Evolutionary conservation across 2,329 filamentous ascomycete genomes (phyloP).

Genomic region (Bipolaris cookei): DNA sequence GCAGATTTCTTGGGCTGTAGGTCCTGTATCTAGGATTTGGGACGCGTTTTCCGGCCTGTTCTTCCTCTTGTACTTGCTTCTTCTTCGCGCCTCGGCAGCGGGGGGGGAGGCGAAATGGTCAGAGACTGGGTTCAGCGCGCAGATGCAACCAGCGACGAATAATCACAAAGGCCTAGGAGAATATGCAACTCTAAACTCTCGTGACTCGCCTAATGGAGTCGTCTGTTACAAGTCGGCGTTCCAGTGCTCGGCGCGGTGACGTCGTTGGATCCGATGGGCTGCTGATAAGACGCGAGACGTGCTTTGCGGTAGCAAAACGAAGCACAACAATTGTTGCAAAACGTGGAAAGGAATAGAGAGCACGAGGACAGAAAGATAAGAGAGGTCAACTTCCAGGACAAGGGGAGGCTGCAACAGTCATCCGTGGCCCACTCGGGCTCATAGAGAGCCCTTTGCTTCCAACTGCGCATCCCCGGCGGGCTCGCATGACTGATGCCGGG

Average conservation of each 20-base stretch:
- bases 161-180: neutral
- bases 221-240: conserved; percentile 2
- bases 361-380: conserved; percentile 6
- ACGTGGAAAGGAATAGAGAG: neutral
- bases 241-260: conserved; percentile 17
- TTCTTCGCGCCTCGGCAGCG: conserved; percentile 5
- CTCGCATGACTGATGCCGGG: conserved; percentile 30
- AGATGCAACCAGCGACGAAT: conserved; percentile 19
- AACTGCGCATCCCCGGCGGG: conserved; percentile 19
- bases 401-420: conserved; percentile 14
- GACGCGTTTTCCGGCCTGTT: neutral
- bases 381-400: conserved; percentile 2
- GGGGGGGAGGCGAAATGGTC: conserved; percentile 22
- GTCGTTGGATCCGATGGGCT: conserved; percentile 14
- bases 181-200: neutral
- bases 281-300: conserved; percentile 17
- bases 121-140: conserved; percentile 37
- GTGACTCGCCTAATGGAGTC: neutral
- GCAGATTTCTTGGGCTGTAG: neutral
- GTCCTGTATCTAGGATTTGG: neutral
- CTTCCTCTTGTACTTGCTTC: conserved; percentile 2
- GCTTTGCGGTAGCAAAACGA: conserved; percentile 5
- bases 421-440: conserved; percentile 23
- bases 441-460: conserved; percentile 15
- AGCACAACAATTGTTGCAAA: conserved; percentile 7